Evolutionary conservation across 257 asterid genomes (phyloP).

Genomic region (Plantago ovata): DNA sequence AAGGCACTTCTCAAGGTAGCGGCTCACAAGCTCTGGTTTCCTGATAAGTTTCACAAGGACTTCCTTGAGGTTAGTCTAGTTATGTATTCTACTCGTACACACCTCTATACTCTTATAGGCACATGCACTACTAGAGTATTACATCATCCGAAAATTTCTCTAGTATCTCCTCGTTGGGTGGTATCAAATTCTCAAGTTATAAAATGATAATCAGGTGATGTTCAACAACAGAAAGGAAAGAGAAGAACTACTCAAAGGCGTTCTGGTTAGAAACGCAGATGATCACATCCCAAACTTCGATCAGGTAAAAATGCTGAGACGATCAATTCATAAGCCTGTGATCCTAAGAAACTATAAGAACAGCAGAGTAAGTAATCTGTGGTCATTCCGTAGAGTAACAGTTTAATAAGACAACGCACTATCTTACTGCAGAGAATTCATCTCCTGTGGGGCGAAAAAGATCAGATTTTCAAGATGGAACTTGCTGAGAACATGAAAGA

Average conservation of each 20-base stretch:
- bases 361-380: background rate
- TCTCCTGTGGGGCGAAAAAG: slow-evolving; percentile 87
- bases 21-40: slow-evolving; percentile 75
- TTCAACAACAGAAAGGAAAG: slow-evolving; percentile 80
- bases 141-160: no score
- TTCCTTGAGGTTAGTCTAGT: slow-evolving; percentile 55
- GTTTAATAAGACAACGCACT: background rate
- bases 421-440: slow-evolving; percentile 68
- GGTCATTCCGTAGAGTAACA: background rate
- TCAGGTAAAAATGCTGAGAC: slow-evolving; percentile 36
- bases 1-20: slow-evolving; percentile 75
- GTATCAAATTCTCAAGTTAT: background rate
- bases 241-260: slow-evolving; percentile 73
- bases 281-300: slow-evolving; percentile 46
- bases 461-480: slow-evolving; percentile 67
- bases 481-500: slow-evolving; percentile 71
- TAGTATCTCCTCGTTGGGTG: no score
- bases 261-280: slow-evolving; percentile 64
- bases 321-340: background rate
- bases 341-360: background rate
- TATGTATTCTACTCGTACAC: background rate
- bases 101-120: no score
- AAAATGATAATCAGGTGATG: slow-evolving; percentile 56
- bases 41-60: slow-evolving; percentile 71
- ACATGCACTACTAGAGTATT: no score